Evolutionary conservation across 345 rosid genomes (phyloP).

Genomic region (Trapa bicornis): DNA sequence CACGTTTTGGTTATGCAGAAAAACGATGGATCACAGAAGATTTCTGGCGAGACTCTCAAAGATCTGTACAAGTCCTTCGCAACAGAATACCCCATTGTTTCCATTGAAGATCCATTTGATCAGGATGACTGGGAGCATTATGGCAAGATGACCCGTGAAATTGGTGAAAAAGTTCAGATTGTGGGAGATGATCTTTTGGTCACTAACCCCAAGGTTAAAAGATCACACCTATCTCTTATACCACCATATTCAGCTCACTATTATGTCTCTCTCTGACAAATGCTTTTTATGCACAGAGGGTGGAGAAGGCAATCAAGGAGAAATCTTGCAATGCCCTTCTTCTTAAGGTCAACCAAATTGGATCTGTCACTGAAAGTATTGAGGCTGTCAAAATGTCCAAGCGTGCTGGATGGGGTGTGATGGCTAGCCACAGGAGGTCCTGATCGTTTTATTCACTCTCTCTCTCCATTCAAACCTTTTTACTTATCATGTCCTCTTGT

Average conservation of each 20-base stretch:
- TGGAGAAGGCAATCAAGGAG: conserved; percentile 74
- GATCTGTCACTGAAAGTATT: conserved; percentile 87
- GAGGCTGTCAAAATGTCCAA: conserved; percentile 97
- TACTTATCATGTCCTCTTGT: background rate
- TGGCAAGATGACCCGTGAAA: conserved; percentile 40
- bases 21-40: conserved; percentile 48
- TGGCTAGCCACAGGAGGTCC: conserved; percentile 89
- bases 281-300: conserved; percentile 42
- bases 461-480: background rate
- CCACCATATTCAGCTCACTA: background rate
- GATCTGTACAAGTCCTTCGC: conserved; percentile 50
- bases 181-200: conserved; percentile 69
- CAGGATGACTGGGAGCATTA: conserved; percentile 68
- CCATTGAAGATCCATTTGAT: conserved; percentile 66
- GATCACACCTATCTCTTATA: background rate
- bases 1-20: conserved; percentile 24
- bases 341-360: conserved; percentile 96
- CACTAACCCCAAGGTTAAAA: conserved; percentile 51
- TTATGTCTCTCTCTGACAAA: background rate
- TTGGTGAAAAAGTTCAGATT: conserved; percentile 48
- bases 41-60: conserved; percentile 50
- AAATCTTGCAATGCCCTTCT: conserved; percentile 92
- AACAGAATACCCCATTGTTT: conserved; percentile 46
- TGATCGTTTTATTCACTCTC: background rate
- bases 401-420: conserved; percentile 93